Conservation (phyloP, 164 flowering plant genomes). For the Berberis thunbergii region DNA sequence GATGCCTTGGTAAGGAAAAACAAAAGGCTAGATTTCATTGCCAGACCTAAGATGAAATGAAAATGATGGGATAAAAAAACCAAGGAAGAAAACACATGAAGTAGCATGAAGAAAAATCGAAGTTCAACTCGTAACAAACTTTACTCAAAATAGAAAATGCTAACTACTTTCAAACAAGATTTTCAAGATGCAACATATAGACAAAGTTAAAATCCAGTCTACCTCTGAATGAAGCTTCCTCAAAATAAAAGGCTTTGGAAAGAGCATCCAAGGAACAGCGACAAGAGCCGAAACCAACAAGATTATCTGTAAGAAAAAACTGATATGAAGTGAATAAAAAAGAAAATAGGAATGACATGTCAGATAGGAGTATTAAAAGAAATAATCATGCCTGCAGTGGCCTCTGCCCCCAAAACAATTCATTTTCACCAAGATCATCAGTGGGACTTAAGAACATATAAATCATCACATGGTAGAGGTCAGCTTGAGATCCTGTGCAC, state of each 20-base stretch:
- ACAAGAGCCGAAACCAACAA: conserved; percentile 65
- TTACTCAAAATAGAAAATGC: no score
- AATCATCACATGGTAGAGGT: conserved; percentile 94
- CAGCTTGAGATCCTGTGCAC: conserved; percentile 96
- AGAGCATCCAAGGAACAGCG: conserved; percentile 99
- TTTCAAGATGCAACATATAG: no score
- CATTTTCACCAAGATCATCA: conserved; percentile 82
- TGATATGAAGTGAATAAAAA: conserved; percentile 5
- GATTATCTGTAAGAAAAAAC: conserved; percentile 49
- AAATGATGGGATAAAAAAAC: no score
- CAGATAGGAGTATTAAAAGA: background rate
- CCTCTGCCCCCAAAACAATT: conserved; percentile 89
- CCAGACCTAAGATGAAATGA: no score
- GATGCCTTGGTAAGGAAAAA: no score
- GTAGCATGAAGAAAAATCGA: no score
- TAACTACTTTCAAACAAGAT: no score
- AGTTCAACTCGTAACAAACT: no score
- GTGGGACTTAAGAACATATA: conserved; percentile 96
- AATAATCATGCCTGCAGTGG: conserved; percentile 58
- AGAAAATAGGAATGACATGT: background rate
- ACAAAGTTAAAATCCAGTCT: conserved; percentile 4
- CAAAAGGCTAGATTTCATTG: no score
- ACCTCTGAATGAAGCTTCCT: conserved; percentile 72
- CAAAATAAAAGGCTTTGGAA: conserved; percentile 89
- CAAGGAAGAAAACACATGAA: no score